phyloP scores from a whole-genome alignment of 352 stramenopile species.

The Globisporangium acanthophoron region DNA sequence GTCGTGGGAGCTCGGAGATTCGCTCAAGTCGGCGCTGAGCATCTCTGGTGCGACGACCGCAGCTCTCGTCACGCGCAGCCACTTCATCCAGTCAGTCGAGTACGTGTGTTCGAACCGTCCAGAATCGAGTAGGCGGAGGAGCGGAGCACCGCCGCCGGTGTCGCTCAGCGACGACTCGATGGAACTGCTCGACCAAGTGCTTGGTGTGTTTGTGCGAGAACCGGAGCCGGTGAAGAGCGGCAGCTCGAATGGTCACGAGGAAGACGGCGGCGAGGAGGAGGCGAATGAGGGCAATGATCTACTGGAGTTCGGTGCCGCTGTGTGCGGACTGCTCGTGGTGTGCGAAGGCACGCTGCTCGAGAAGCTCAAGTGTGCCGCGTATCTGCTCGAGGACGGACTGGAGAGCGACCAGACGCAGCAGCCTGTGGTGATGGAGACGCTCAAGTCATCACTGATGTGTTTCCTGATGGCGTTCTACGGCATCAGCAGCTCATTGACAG shows the following conservation, averaged over 20 bases:
- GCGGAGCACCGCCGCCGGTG: conserved; percentile 10
- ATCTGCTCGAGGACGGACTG: conserved; percentile 26
- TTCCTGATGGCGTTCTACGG: conserved; percentile 84
- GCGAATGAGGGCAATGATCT: conserved; percentile 44
- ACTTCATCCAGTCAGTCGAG: conserved; percentile 51
- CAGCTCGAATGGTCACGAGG: conserved; percentile 13
- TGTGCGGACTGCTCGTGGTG: conserved; percentile 63
- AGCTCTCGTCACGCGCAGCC: conserved; percentile 35
- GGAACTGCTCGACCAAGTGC: conserved; percentile 55
- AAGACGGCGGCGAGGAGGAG: conserved; percentile 27
- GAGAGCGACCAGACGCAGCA: conserved; percentile 23
- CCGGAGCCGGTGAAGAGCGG: conserved; percentile 19
- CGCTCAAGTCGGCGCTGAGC: conserved; percentile 26
- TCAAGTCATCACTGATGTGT: conserved; percentile 61
- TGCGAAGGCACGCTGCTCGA: conserved; percentile 58
- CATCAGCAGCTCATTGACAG: conserved; percentile 72
- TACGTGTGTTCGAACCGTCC: conserved; percentile 26
- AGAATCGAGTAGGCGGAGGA: conserved; percentile 2
- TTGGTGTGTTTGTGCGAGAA: conserved; percentile 62
- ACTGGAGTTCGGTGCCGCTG: conserved; percentile 41
- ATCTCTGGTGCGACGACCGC: conserved; percentile 11
- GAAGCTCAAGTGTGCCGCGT: conserved; percentile 44
- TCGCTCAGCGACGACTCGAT: conserved; percentile 53
- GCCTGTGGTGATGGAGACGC: conserved; percentile 45
- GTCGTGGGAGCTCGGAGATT: conserved; percentile 27